Evolutionary conservation across 176 grass and related monocot species (phyloP), one percentile per base, ranked within the genome.

Genomic region (Luzula sylvatica): DNA sequence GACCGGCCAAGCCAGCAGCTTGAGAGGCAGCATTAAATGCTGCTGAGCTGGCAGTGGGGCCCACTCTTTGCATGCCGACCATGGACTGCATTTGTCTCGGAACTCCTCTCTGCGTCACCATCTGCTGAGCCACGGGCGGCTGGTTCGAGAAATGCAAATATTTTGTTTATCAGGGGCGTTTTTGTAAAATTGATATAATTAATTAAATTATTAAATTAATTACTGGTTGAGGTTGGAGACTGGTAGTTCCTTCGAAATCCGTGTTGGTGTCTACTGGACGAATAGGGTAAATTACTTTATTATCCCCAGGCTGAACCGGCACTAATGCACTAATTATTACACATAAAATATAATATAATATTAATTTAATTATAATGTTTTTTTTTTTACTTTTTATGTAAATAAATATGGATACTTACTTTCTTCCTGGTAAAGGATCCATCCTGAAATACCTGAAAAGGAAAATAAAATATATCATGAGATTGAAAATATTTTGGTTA

Each of bases 201-300:
- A 57, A 38, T 22, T n/a, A n/a, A n/a, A n/a, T n/a, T n/a, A n/a
- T n/a, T n/a, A 52, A 11, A 38, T 73, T 13, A 21, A 24, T 65
- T 94, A 94, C 85, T 68, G 71, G 74, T 63, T 96, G 92, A 80
- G 85, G 78, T 76, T 96, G 85, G 73, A 96, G 77, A 47, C 74
- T 82, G 44, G 81, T 72, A 20, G 92, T 96, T 71, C 92, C 92
- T 82, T 96, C 92, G 65, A 96, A 96, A 71, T 96, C 92, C 19
- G 81, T 86, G 70, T 78, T 72, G 17, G 81, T 86, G 59, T 96
- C 92, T 53, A 96, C 92, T 8, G 92, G 92, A 72, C 92, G 92
- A 65, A 78, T 55, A 76, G 85, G 85, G 51, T 96, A 96, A 30
- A 27, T 14, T 21, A 96, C 81, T 67, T 67, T 59, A 79, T 86